These are phyloP conservation scores for Tuctoria greenei DNA, from an alignment of 176 grass and related monocot species.

Conservation along the genomic window DNA sequence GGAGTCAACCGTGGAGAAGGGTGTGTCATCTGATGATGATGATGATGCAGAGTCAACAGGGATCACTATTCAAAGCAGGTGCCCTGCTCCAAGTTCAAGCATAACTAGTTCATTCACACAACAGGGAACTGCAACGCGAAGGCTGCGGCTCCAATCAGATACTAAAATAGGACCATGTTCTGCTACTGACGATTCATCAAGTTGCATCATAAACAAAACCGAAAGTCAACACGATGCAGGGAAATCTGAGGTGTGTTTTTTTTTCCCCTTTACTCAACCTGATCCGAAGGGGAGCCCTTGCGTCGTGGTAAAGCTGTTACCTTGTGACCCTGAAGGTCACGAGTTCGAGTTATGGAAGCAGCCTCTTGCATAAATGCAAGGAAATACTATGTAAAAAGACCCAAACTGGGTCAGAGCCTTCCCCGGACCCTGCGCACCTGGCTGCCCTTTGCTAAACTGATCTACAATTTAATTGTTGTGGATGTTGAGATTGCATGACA, in stretches of 20 bases:
- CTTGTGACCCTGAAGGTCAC: too few relatives aligned
- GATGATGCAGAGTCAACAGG: slow-evolving; percentile 39
- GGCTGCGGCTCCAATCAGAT: slow-evolving; percentile 36
- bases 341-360: too few relatives aligned
- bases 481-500: neutral
- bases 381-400: too few relatives aligned
- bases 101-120: slow-evolving; percentile 23
- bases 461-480: neutral
- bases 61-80: slow-evolving; percentile 25
- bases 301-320: too few relatives aligned
- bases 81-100: slow-evolving; percentile 34
- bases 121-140: slow-evolving; percentile 32
- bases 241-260: slow-evolving; percentile 39
- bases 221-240: neutral
- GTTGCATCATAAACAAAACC: slow-evolving; percentile 25
- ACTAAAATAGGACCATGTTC: slow-evolving; percentile 8
- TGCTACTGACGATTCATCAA: slow-evolving; percentile 33
- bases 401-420: too few relatives aligned
- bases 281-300: too few relatives aligned
- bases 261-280: neutral
- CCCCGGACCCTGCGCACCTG: too few relatives aligned
- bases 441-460: too few relatives aligned
- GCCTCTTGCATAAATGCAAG: too few relatives aligned
- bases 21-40: slow-evolving; percentile 22
- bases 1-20: slow-evolving; percentile 36